These are phyloP conservation scores for Suhomyces prunicola DNA, from an alignment of 805 yeast species.

Conservation along the genomic window DNA sequence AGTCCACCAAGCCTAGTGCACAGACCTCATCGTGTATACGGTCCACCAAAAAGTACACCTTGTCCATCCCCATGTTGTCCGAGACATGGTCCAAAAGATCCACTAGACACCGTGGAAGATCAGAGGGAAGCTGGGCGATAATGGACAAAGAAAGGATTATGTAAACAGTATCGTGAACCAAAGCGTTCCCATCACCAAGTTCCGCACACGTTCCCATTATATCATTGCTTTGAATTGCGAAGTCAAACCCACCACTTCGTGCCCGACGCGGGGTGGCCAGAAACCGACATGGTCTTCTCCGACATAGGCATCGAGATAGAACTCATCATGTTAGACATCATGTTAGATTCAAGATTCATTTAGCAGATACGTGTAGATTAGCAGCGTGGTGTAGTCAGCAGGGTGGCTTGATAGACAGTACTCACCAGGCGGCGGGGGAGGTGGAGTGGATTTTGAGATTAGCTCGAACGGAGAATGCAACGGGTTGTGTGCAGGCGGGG, in stretches of 20 bases:
- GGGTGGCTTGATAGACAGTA: neutral
- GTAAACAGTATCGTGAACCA: neutral
- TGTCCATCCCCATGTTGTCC: neutral
- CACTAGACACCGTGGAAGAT: neutral
- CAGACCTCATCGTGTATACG: neutral
- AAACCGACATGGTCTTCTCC: neutral
- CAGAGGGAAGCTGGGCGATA: neutral
- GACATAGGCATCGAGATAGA: neutral
- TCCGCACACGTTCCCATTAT: neutral
- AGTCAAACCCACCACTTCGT: slow-evolving; percentile 31
- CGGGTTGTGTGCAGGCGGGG: neutral
- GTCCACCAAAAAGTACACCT: slow-evolving; percentile 2
- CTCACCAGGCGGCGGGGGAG: neutral
- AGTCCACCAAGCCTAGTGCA: slow-evolving; percentile 2
- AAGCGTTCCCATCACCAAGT: neutral
- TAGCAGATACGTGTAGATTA: no score
- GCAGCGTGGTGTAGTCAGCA: no score
- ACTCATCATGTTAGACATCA: neutral
- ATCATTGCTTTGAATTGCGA: slow-evolving; percentile 15
- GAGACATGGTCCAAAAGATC: slow-evolving; percentile 1
- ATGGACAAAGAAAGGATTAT: neutral
- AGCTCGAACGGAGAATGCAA: neutral
- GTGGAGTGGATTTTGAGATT: neutral
- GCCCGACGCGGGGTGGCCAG: slow-evolving; percentile 8
- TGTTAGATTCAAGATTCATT: neutral